Evolutionary conservation across 2,329 filamentous ascomycete species (phyloP).

Genomic region (Cladophialophora carrionii): DNA sequence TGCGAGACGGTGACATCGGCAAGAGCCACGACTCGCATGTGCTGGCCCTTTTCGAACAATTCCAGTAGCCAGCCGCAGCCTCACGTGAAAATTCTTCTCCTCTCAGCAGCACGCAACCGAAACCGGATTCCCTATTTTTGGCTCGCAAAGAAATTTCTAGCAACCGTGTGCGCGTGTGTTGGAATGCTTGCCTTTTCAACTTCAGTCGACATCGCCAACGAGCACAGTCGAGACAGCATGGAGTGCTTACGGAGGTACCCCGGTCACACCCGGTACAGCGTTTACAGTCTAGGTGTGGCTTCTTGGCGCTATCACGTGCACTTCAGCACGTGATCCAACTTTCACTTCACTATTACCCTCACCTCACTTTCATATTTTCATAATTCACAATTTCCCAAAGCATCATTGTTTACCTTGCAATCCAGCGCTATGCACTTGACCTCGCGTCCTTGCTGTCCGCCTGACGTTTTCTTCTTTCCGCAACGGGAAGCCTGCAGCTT

Average conservation of each 20-base stretch:
- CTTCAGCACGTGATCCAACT: too few species aligned
- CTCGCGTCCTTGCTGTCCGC: neutral
- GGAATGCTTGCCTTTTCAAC: neutral
- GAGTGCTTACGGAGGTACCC: too few species aligned
- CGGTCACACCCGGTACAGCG: too few species aligned
- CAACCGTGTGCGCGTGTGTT: neutral
- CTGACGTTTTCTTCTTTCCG: constrained; percentile 1
- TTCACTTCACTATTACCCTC: neutral
- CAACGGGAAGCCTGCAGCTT: neutral
- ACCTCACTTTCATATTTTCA: neutral
- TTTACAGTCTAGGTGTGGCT: too few species aligned
- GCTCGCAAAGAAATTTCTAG: neutral
- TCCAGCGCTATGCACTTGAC: neutral
- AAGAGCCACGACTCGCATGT: too few species aligned
- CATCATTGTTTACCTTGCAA: neutral
- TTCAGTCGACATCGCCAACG: neutral
- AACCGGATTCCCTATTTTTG: constrained; percentile 11
- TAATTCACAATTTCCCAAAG: neutral
- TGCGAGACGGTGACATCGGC: too few species aligned
- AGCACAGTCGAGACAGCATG: too few species aligned
- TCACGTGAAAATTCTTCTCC: neutral
- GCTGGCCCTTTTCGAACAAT: too few species aligned
- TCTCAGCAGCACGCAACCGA: neutral
- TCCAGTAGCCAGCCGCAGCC: too few species aligned
- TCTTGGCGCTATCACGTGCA: too few species aligned